These are phyloP conservation scores for Alisma plantagoaquatica DNA, from an alignment of 106 monocot genomes.

Conservation along the genomic window DNA sequence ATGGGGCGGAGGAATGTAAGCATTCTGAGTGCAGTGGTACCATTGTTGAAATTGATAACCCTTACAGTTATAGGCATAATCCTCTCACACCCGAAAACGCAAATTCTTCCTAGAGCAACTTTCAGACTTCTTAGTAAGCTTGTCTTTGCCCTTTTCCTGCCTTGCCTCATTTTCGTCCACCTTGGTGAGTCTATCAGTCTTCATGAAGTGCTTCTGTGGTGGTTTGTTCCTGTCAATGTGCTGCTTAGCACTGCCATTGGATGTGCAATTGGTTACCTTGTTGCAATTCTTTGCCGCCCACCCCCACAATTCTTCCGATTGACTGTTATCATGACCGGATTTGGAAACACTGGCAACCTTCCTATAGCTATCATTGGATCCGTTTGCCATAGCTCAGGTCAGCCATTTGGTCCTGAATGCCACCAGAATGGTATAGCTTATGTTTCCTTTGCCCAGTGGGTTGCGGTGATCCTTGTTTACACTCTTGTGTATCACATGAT, in stretches of 20 bases:
- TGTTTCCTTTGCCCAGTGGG: conserved; percentile 87
- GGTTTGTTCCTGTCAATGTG: conserved; percentile 84
- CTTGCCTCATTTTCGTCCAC: conserved; percentile 83
- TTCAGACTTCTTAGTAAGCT: conserved; percentile 82
- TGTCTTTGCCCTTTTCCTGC: conserved; percentile 85
- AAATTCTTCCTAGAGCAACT: conserved; percentile 61
- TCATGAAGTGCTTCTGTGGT: conserved; percentile 39
- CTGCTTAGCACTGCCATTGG: conserved; percentile 54
- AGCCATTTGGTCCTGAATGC: conserved; percentile 61
- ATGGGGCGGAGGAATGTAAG: neutral
- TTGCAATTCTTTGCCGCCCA: conserved; percentile 62
- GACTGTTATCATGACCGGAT: conserved; percentile 71
- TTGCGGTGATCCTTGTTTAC: conserved; percentile 73
- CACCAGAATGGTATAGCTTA: conserved; percentile 48
- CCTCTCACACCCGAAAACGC: conserved; percentile 48
- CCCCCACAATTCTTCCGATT: conserved; percentile 64
- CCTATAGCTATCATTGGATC: conserved; percentile 71
- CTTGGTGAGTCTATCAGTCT: conserved; percentile 69
- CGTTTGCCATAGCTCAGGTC: conserved; percentile 52
- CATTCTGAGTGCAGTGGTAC: conserved; percentile 40
- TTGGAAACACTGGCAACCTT: conserved; percentile 92
- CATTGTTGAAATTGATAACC: conserved; percentile 62
- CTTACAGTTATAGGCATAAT: conserved; percentile 70
- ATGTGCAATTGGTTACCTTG: conserved; percentile 58
- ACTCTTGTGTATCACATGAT: conserved; percentile 93